These are phyloP conservation scores for Penicillium hordei DNA, from an alignment of 2,329 filamentous ascomycete species.

Conservation along the genomic window DNA sequence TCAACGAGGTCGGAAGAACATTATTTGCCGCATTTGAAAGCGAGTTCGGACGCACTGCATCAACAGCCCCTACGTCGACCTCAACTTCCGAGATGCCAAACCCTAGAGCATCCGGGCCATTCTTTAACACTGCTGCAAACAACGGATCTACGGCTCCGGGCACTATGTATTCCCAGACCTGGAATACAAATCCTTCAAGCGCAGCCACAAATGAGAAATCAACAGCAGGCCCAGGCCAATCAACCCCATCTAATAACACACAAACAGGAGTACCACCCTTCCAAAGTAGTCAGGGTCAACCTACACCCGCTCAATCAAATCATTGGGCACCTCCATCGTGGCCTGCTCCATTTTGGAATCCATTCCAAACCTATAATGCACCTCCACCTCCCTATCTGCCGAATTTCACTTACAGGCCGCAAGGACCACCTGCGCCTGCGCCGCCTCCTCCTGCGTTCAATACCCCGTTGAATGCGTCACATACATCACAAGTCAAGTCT, in stretches of 20 bases:
- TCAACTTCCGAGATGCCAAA: conserved; percentile 4
- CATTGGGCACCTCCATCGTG: not conserved
- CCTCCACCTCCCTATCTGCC: conserved; percentile 2
- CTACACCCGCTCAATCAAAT: not conserved
- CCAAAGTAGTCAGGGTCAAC: not conserved
- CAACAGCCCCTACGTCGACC: conserved; percentile 3
- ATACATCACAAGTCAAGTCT: not conserved
- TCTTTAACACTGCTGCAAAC: not conserved
- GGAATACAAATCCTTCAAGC: not conserved
- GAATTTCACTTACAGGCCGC: not conserved
- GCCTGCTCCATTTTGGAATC: not conserved
- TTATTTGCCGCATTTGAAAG: conserved; percentile 40
- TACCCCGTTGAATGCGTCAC: not conserved
- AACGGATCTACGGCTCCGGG: not conserved
- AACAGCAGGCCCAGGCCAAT: not conserved
- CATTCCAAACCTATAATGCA: not conserved
- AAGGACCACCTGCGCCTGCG: not conserved
- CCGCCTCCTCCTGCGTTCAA: not conserved
- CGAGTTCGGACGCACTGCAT: conserved; percentile 30
- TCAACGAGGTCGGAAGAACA: conserved; percentile 41
- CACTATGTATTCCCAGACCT: not conserved
- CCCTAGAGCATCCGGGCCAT: not conserved
- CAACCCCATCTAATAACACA: not conserved
- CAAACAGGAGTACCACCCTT: not conserved
- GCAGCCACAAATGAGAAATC: conserved; percentile 2